Conservation (phyloP, 768 basidiomycete species). For the Lentinula guzmanii region DNA sequence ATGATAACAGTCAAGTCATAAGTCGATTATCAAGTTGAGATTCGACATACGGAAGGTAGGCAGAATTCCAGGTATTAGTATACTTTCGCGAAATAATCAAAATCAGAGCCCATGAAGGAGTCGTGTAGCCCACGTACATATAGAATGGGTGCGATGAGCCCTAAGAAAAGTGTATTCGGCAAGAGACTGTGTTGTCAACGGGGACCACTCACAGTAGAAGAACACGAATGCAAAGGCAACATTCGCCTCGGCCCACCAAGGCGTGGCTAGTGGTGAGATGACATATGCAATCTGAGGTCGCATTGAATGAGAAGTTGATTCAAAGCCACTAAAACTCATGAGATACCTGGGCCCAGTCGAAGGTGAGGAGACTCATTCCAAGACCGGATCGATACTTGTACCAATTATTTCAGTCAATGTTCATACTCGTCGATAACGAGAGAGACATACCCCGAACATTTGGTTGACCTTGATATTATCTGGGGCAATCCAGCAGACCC, state of each 20-base stretch:
- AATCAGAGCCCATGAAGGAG: not conserved
- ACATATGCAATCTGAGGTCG: slow-evolving; percentile 49
- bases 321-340: slow-evolving; percentile 19
- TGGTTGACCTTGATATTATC: slow-evolving; percentile 66
- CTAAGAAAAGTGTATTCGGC: slow-evolving; percentile 13
- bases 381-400: slow-evolving; percentile 24
- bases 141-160: slow-evolving; percentile 29
- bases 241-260: slow-evolving; percentile 83
- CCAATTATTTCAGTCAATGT: slow-evolving; percentile 20
- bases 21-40: not conserved
- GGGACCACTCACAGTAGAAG: slow-evolving; percentile 50
- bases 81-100: slow-evolving; percentile 26
- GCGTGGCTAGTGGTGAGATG: slow-evolving; percentile 67
- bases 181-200: not conserved
- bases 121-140: slow-evolving; percentile 18
- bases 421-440: not conserved
- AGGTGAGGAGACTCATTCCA: slow-evolving; percentile 72
- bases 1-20: not conserved
- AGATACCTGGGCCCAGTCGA: slow-evolving; percentile 72
- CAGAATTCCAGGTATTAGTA: slow-evolving; percentile 56
- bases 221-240: slow-evolving; percentile 55
- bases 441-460: slow-evolving; percentile 58
- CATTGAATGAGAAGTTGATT: not conserved
- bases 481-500: slow-evolving; percentile 66
- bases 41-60: slow-evolving; percentile 46